Percentiles rank a stretch among this genome's conserved stretches.
Evolutionary conservation across 495 filamentous ascomycete genomes (phyloP).

Genomic region (Pseudomonodictys pantanalensis): DNA sequence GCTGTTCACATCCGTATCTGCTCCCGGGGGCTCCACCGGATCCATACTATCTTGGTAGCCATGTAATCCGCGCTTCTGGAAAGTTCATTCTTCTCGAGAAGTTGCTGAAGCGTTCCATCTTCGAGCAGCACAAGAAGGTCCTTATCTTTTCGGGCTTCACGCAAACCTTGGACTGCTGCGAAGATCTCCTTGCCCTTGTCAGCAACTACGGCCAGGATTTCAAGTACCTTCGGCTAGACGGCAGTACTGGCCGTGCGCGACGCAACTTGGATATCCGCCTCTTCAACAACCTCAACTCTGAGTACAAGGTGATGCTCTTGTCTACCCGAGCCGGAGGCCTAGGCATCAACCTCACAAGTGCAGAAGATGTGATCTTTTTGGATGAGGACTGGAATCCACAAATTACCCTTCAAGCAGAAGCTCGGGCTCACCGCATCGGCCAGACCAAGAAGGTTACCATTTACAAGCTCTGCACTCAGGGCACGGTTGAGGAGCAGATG

Average conservation of each 20-base stretch:
- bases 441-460: constrained; percentile 57
- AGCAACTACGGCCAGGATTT: constrained; percentile 48
- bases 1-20: constrained; percentile 63
- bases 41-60: constrained; percentile 50
- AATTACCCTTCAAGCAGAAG: constrained; percentile 58
- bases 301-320: constrained; percentile 61
- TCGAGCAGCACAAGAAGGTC: constrained; percentile 57
- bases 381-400: constrained; percentile 70
- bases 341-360: constrained; percentile 60
- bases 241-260: constrained; percentile 51
- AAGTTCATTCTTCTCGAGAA: constrained; percentile 66
- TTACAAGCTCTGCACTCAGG: constrained; percentile 58
- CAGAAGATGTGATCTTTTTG: constrained; percentile 61
- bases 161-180: constrained; percentile 56
- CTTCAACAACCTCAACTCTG: constrained; percentile 50
- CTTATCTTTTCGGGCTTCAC: constrained; percentile 65
- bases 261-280: constrained; percentile 58
- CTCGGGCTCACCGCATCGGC: constrained; percentile 59
- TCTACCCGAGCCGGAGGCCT: constrained; percentile 64
- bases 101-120: constrained; percentile 55
- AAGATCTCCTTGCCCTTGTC: constrained; percentile 55
- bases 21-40: constrained; percentile 53
- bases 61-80: constrained; percentile 56
- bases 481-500: constrained; percentile 65
- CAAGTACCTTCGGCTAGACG: constrained; percentile 58